Conservation (phyloP, 2,329 filamentous ascomycete genomes). For the Colletotrichum tabaci region DNA sequence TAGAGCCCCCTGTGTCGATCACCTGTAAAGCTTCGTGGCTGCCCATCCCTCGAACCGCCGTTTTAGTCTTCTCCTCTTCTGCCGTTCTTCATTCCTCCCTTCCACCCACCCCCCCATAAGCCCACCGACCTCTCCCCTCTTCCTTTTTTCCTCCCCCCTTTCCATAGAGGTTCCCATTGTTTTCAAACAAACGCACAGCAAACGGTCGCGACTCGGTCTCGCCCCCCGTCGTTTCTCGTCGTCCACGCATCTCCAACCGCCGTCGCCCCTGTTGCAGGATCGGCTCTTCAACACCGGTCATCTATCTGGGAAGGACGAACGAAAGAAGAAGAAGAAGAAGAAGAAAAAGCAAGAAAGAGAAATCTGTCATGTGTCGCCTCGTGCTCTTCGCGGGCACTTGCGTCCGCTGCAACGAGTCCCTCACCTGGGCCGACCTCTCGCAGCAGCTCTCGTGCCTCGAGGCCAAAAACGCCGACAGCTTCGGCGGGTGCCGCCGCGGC, state of each 20-base stretch:
- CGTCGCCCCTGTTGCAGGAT: background rate
- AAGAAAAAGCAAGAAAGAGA: no score
- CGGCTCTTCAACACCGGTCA: no score
- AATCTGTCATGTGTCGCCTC: slow-evolving; percentile 62
- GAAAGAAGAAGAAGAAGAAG: no score
- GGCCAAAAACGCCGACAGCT: slow-evolving; percentile 63
- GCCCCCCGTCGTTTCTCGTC: background rate
- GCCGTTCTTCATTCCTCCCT: slow-evolving; percentile 5
- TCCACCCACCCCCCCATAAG: background rate
- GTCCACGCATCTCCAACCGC: background rate
- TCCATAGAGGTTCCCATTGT: background rate
- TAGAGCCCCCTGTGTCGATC: slow-evolving; percentile 17
- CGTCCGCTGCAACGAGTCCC: slow-evolving; percentile 57
- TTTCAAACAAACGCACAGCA: no score
- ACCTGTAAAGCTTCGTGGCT: slow-evolving; percentile 10
- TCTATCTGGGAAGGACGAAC: no score
- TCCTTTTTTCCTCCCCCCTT: background rate
- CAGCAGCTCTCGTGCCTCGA: slow-evolving; percentile 64
- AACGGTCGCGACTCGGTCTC: no score
- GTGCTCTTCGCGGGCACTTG: slow-evolving; percentile 61
- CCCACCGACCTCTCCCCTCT: background rate
- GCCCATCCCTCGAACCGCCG: background rate
- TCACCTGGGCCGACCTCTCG: slow-evolving; percentile 61
- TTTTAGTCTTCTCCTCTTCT: slow-evolving; percentile 7
- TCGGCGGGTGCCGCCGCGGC: slow-evolving; percentile 60